Evolutionary conservation across 805 yeast species (phyloP), one percentile per base, ranked within the genome.

Genomic region (Clavispora carvajalis): DNA sequence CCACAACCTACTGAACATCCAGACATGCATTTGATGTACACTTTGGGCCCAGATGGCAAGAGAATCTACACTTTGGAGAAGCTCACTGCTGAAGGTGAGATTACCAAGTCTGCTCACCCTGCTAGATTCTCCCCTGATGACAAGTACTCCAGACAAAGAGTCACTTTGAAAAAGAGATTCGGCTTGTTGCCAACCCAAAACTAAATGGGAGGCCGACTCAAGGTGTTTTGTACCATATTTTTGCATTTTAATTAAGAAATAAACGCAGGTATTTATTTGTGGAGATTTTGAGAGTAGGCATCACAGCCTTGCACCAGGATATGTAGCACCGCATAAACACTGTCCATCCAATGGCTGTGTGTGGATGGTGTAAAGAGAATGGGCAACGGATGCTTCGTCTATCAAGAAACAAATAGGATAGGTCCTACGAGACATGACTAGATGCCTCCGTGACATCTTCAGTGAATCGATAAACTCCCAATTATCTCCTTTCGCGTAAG

Each of bases 111-210:
- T 53, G 99, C 99, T 31, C 99, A 93, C 68, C 99, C 99, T 48
- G 99, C 99, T 39, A 84, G 99, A 71, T 93, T 93, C 68, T 93
- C 99, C 24, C 99, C 99, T 54, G 99, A 93, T 65, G 99, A 93
- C 79, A 93, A 93, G 73, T 91, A 88, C 75, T 93, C 99, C 36
- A 85, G 97, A 76, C 98, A 93, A 71, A 87, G 99, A 79, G 96
- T 93, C 38, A 91, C 98, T 43, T 77, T 93, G 62, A 93, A 93
- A 82, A 93, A 88, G 77, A 84, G 99, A 74, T 91, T 70, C 64
- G 82, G 82, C 53, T 63, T 93, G 65, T 75, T 93, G 62, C 96
- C 96, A 58, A 84, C 95, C 41, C 93, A 86, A 64, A 77, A 80
- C 24, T 36, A 34, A 15, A 22, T n/a, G 33, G 19, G 33, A 22